Base-by-base conservation (phyloP, 768 basidiomycete species). In the Nidula microcarpa region DNA sequence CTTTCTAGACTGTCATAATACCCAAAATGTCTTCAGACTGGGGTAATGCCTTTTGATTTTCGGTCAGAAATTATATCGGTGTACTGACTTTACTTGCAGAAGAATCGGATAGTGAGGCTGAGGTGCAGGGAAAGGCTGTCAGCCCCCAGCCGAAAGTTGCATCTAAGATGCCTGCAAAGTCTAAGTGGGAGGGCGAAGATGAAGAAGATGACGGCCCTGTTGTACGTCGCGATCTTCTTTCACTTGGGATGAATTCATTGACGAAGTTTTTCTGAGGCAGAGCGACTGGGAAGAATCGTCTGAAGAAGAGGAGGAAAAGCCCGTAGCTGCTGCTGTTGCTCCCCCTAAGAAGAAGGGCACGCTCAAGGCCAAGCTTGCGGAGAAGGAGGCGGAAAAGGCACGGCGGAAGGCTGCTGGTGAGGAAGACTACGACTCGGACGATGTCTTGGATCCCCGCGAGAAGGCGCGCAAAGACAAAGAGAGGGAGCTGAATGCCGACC, bases 241-340 rank as follows among this genome's bases (percentile, higher is more conserved):
- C 43, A 35, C 32, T 33, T 30, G 4, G 33, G 43, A 43, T 14
- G 33, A 32, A n/a, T 14, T 30, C 23, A n/a, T 23, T 16, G 44
- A 48, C 33, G 50, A 11, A 4, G 10, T 45, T 10, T 45, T 17
- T 45, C 44, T 45, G 44, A 45, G 44, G 44, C 61, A 96, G 93
- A 94, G 91, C 69, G 95, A 97, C 70, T 98, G 96, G 96, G 95
- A 98, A 61, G 90, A 77, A 34, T 89, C 89, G 1, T 86, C 85
- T 6, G 83, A 82, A 5, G 87, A 88, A 37, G 91, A 91, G 51
- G 81, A 85, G 75, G 62, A 75, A 55, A 70, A 80, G 46, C 69
- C 77, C 5, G 67, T 80, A 2, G 64, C 74, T 4, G 67, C 76
- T 3, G 59, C 81, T 0, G 80, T 76, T 45, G 85, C 86, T 14